These are phyloP conservation scores for Candida fluviatilis DNA, from an alignment of 805 yeast genomes.

Conservation along the genomic window DNA sequence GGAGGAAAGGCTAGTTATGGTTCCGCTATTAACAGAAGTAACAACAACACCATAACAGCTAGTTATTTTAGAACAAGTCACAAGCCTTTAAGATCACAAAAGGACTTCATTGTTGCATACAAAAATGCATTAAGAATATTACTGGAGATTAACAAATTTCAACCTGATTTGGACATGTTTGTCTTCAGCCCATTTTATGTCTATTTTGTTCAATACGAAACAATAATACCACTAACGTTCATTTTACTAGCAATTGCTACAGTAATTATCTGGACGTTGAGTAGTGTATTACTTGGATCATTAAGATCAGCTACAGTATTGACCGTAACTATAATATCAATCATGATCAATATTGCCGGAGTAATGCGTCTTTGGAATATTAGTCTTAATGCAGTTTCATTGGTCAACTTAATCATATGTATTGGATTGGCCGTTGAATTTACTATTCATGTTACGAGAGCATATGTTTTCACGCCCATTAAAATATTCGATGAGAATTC, in stretches of 20 bases:
- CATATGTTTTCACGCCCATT: constrained; percentile 53
- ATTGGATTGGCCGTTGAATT: constrained; percentile 92
- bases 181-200: constrained; percentile 93
- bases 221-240: constrained; percentile 59
- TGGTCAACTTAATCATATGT: constrained; percentile 89
- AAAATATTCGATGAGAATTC: constrained; percentile 14
- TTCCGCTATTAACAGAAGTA: constrained; percentile 46
- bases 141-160: constrained; percentile 45
- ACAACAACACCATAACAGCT: constrained; percentile 41
- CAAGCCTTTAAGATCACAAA: constrained; percentile 72
- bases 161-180: constrained; percentile 52
- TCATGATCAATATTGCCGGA: constrained; percentile 73
- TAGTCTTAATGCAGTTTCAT: constrained; percentile 80
- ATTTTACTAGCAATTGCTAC: constrained; percentile 51
- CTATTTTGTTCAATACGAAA: constrained; percentile 82
- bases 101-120: constrained; percentile 79
- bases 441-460: constrained; percentile 80
- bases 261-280: constrained; percentile 45
- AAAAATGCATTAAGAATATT: constrained; percentile 66
- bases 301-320: constrained; percentile 54
- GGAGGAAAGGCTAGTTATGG: constrained; percentile 95
- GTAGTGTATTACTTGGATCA: constrained; percentile 65
- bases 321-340: constrained; percentile 54
- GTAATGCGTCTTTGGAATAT: constrained; percentile 72
- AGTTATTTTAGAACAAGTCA: constrained; percentile 81